phyloP scores from a whole-genome alignment of 2,329 filamentous ascomycete species.

The Teratosphaeria epicoccoides region DNA sequence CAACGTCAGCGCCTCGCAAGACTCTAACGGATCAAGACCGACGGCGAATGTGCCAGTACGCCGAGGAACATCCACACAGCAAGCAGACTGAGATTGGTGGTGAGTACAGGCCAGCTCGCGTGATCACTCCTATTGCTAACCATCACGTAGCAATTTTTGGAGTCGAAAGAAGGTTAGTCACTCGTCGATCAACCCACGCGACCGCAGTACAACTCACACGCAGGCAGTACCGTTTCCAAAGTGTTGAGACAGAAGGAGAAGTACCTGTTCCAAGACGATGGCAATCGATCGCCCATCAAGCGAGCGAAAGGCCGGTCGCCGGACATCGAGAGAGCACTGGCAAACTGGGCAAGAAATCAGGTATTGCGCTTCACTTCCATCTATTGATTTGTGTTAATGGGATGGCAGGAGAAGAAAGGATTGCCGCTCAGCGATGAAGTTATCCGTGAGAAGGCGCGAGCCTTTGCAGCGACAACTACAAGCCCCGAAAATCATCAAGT shows the following conservation, averaged over 20 bases:
- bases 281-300: conserved; percentile 68
- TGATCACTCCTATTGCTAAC: conserved; percentile 22
- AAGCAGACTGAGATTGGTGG: conserved; percentile 95
- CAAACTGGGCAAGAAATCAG: conserved; percentile 70
- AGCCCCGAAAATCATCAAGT: conserved; percentile 62
- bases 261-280: conserved; percentile 74
- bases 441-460: conserved; percentile 71
- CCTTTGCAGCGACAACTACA: conserved; percentile 56
- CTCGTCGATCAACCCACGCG: not conserved
- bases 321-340: conserved; percentile 83
- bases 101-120: conserved; percentile 34
- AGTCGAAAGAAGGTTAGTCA: conserved; percentile 82
- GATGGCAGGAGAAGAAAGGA: conserved; percentile 57
- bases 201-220: not conserved
- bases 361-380: conserved; percentile 7
- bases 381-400: conserved; percentile 4
- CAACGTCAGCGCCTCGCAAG: conserved; percentile 35
- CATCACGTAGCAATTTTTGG: conserved; percentile 63
- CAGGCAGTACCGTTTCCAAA: conserved; percentile 86
- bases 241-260: conserved; percentile 90
- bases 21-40: conserved; percentile 88
- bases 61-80: conserved; percentile 76
- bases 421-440: conserved; percentile 64
- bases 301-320: conserved; percentile 74
- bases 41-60: conserved; percentile 85